phyloP scores from a whole-genome alignment of 2,329 filamentous ascomycete genomes.

The Ploettnerulaceae sp. region DNA sequence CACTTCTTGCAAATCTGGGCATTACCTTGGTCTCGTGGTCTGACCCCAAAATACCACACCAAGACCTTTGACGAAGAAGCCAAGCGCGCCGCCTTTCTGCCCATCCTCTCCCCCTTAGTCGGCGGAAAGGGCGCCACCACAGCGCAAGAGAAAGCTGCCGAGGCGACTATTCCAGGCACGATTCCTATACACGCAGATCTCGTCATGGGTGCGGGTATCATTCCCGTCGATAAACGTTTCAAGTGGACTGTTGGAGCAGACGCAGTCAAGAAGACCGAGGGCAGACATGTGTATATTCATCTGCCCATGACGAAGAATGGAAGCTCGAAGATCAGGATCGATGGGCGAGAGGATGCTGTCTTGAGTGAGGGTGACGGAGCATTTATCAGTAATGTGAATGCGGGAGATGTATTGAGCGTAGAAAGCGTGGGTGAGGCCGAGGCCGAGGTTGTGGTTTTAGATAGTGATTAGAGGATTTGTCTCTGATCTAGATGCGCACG shows the following conservation, averaged over 20 bases:
- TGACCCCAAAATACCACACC: constrained; percentile 74
- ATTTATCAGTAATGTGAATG: constrained; percentile 62
- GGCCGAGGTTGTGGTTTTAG: constrained; percentile 45
- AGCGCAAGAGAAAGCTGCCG: constrained; percentile 59
- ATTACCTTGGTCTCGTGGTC: constrained; percentile 66
- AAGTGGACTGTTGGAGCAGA: constrained; percentile 65
- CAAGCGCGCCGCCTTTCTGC: constrained; percentile 66
- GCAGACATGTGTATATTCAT: constrained; percentile 73
- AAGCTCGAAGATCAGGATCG: constrained; percentile 65
- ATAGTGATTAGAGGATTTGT: constrained; percentile 30
- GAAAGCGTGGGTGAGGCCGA: constrained; percentile 65
- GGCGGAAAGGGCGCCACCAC: constrained; percentile 57
- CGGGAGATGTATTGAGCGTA: constrained; percentile 58
- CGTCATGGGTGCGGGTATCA: constrained; percentile 73
- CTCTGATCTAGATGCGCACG: too few relatives aligned
- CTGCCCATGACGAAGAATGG: constrained; percentile 74
- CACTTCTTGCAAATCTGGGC: constrained; percentile 92
- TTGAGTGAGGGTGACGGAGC: constrained; percentile 77
- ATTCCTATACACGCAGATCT: constrained; percentile 84
- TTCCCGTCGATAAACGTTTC: constrained; percentile 60
- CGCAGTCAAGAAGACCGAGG: constrained; percentile 47
- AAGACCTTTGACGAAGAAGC: constrained; percentile 65
- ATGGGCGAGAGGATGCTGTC: constrained; percentile 59
- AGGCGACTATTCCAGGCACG: constrained; percentile 56
- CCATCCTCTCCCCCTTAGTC: constrained; percentile 71